Base-by-base conservation (phyloP, 1,284 basidiomycete species). In the Pyrrhoderma lamaoense region DNA sequence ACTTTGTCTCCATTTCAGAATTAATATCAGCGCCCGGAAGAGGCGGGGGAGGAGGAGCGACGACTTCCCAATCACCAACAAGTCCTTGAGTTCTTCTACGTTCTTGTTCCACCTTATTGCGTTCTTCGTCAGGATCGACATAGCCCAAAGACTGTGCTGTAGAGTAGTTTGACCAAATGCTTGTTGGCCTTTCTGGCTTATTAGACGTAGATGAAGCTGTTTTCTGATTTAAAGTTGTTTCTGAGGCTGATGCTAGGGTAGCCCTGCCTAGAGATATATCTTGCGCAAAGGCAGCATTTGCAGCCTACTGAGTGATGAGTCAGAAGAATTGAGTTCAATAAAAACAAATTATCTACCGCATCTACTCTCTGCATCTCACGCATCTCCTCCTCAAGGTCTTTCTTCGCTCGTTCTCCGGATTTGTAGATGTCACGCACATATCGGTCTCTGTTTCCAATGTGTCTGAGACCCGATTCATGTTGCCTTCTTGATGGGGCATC, bases 351-450 rank as follows among this genome's bases (percentile, higher is more conserved):
- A 64, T 80, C 58, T 54, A 89, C 93, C 69, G 77, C 79, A 60
- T 97, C 90, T 54, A 99, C 86, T 51, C 82, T 72, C 11, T 75
- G 83, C 77, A 98, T 90, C 64, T 96, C 90, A 56, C 82, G 72
- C 60, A 81, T 85, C 69, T 94, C 92, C 61, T 92, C 85, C 50
- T 88, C 89, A 44, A 76, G 75, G 59, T 96, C 93, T 65, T 86
- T 82, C 71, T 90, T 89, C 50, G 82, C 80, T 69, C 85, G 84
- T 69, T 93, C 90, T 3, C 93, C 88, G n/a, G 82, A 73, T 71
- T 95, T 95, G 77, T 99, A 99, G 25, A 98, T 77, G 39, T 88
- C 82, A 39, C 91, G 77, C 49, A 99, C 89, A 67, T 88, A 95
- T 8, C 93, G 78, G 63, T 97, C 93, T 56, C 90, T 83, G 66